phyloP scores from a whole-genome alignment of 352 stramenopile species.

The Globisporangium nunn region DNA sequence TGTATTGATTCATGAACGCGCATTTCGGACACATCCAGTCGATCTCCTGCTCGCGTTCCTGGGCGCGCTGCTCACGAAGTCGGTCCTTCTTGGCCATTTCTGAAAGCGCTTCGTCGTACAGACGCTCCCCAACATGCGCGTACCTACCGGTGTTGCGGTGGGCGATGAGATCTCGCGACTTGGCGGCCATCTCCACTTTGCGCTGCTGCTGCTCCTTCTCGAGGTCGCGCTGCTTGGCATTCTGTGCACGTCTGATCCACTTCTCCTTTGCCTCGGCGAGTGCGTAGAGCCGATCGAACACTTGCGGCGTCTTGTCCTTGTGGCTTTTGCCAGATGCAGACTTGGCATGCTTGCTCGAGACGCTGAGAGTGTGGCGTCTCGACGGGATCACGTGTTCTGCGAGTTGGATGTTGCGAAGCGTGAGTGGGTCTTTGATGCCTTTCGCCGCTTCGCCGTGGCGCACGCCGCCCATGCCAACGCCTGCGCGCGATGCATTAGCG shows the following conservation, averaged over 20 bases:
- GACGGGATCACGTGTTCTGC: slow-evolving; percentile 22
- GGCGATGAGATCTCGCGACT: slow-evolving; percentile 50
- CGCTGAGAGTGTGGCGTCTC: slow-evolving; percentile 7
- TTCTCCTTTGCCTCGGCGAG: slow-evolving; percentile 66
- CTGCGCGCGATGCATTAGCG: too few relatives aligned
- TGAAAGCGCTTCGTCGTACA: slow-evolving; percentile 65
- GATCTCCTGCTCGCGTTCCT: slow-evolving; percentile 38
- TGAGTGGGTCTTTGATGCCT: slow-evolving; percentile 18
- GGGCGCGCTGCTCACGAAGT: slow-evolving; percentile 28
- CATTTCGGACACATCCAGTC: slow-evolving; percentile 82
- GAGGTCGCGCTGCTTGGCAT: slow-evolving; percentile 53
- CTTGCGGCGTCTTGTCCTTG: slow-evolving; percentile 30
- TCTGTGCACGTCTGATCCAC: slow-evolving; percentile 65
- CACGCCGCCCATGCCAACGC: neutral
- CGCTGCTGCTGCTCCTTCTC: slow-evolving; percentile 32
- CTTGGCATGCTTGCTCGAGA: neutral
- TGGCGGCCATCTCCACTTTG: slow-evolving; percentile 49
- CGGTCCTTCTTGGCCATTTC: slow-evolving; percentile 63
- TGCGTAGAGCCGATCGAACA: slow-evolving; percentile 61
- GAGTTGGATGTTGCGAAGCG: slow-evolving; percentile 28
- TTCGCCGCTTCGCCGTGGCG: neutral
- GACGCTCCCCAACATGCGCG: slow-evolving; percentile 54
- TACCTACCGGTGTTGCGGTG: slow-evolving; percentile 47
- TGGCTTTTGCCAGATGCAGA: slow-evolving; percentile 1
- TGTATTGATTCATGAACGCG: slow-evolving; percentile 51